phyloP scores from a whole-genome alignment of 352 stramenopile genomes.

The Phytophthora tubulina region DNA sequence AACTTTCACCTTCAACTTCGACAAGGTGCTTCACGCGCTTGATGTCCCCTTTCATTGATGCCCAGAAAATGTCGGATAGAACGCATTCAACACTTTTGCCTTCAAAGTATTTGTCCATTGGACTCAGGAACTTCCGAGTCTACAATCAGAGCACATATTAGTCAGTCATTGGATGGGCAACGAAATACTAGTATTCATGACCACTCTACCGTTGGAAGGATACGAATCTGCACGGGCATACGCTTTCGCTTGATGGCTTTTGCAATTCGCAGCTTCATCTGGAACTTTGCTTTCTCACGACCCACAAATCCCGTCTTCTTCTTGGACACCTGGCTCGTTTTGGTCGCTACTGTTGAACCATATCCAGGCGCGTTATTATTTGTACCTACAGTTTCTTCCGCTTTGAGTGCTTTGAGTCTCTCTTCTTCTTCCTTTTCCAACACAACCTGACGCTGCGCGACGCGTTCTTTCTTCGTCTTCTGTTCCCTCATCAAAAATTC shows the following conservation, averaged over 20 bases:
- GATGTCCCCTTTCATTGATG: conserved; percentile 70
- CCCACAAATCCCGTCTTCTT: conserved; percentile 58
- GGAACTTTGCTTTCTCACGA: conserved; percentile 62
- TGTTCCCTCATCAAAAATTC: not conserved
- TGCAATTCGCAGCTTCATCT: conserved; percentile 63
- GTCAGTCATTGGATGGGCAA: not conserved
- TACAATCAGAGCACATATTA: conserved; percentile 8
- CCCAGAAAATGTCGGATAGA: conserved; percentile 78
- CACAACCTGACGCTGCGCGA: conserved; percentile 58
- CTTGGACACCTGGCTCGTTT: conserved; percentile 2
- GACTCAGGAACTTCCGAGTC: conserved; percentile 55
- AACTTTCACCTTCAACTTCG: conserved; percentile 60
- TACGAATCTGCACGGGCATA: conserved; percentile 73
- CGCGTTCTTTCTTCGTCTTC: conserved; percentile 66
- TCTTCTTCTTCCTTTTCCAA: conserved; percentile 73
- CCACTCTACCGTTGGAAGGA: conserved; percentile 58
- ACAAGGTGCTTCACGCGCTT: conserved; percentile 65
- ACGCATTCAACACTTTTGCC: conserved; percentile 55
- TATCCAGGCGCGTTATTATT: conserved; percentile 3
- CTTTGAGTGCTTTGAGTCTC: conserved; percentile 20
- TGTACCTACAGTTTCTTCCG: not conserved
- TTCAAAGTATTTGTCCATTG: conserved; percentile 80
- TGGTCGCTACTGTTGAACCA: not conserved
- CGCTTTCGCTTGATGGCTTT: conserved; percentile 63
- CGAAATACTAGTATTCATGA: not conserved